Evolutionary conservation across 2,329 filamentous ascomycete genomes (phyloP).

Genomic region (Sarocladium brachiariae): DNA sequence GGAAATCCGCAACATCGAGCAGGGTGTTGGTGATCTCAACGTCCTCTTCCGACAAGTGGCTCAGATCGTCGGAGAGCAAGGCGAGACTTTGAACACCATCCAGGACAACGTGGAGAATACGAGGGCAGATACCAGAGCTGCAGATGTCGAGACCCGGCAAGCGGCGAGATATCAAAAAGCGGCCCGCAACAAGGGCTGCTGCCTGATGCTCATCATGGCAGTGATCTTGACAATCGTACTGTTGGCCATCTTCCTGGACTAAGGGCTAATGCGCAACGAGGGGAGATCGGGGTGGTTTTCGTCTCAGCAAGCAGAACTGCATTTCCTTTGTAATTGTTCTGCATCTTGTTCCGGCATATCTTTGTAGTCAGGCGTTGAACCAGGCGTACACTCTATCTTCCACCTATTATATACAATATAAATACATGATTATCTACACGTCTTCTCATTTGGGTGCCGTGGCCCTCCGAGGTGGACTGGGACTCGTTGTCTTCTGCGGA

Average conservation of each 20-base stretch:
- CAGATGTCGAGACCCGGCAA: conserved; percentile 76
- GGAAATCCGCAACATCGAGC: conserved; percentile 96
- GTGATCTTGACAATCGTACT: conserved; percentile 87
- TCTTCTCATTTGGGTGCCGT: background rate
- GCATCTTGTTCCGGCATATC: background rate
- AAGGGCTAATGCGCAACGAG: background rate
- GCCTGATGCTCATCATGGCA: conserved; percentile 78
- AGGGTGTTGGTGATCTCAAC: conserved; percentile 90
- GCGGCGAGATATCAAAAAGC: conserved; percentile 93
- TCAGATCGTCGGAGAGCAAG: conserved; percentile 92
- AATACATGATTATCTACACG: background rate
- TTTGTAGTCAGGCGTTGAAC: background rate
- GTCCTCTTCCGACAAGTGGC: conserved; percentile 97
- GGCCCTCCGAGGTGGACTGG: background rate
- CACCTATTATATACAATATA: conserved; percentile 1
- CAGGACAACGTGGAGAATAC: conserved; percentile 82
- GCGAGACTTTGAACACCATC: conserved; percentile 80
- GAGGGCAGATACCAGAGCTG: conserved; percentile 72
- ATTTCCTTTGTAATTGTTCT: background rate
- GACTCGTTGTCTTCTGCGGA: conserved; percentile 14
- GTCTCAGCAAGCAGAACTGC: background rate
- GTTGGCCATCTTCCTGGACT: conserved; percentile 54
- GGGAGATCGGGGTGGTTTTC: background rate
- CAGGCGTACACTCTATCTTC: conserved; percentile 6
- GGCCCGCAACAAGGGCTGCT: conserved; percentile 90